Evolutionary conservation across 2,329 filamentous ascomycete species (phyloP), one percentile per base, ranked within the genome.

Genomic region (Teratosphaeria destructans): DNA sequence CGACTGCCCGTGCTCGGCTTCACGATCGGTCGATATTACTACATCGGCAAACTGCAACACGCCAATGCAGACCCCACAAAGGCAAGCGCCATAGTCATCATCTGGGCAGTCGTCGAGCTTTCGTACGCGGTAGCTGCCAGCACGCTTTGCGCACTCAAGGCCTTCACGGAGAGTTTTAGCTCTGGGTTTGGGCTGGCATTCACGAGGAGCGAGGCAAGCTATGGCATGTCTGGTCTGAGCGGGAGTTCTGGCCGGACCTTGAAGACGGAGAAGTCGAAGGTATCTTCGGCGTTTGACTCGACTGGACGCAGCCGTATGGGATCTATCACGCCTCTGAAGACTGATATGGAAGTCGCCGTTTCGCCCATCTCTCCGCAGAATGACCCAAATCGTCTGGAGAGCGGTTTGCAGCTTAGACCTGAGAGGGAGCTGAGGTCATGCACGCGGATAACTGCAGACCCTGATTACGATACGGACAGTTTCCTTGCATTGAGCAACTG

Each of bases 81-180:
- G 14, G 64, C 65, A 55, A 65, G 71, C 39, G 70, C 71, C 3
- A 61, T 72, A 19, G 66, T 71, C 3, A 62, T 70, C 32, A 70
- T 77, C 57, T 68, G 70, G 59, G 71, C 73, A 19, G 70, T 75
- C 58, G 67, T 74, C 49, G 67, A 77, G 47, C 67, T 77, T 27
- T 71, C 74, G 35, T 75, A 72, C 65, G 73, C 74, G 16, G 68
- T 78, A 29, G 75, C 76, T 60, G 67, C 73, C 0, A 73, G 73
- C 47, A 78, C 75, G 0, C 67, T 77, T 14, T 74, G 75, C 3
- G 76, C 75, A 27, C 67, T 76, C 34, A 76, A 75, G 59, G 71
- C 73, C 5, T 77, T 76, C 59, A 73, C 76, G 14, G 69, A 73
- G 32, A 70, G 68, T 55, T 76, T 76, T 67, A 74, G 73, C 60